Base-by-base conservation (phyloP, 2,329 filamentous ascomycete genomes). In the Epichloe baconii region DNA sequence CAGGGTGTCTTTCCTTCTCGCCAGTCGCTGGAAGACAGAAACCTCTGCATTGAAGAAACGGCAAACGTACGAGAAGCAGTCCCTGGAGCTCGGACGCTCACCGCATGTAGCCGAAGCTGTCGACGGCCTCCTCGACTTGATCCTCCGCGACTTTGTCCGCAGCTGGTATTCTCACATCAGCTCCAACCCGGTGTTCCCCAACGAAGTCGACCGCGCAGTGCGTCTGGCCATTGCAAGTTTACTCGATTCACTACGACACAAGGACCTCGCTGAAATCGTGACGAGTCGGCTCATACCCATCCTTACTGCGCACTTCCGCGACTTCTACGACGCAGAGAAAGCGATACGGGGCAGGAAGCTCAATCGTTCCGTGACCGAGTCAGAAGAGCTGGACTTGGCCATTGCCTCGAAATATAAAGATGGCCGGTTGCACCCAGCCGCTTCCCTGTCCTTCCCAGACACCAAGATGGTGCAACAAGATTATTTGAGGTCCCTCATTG, bases 361-460 rank as follows among this genome's bases (percentile, higher is more conserved):
- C 52, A 93, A 89, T 59, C 82, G 88, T 49, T 89, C 85, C 57
- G 83, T 98, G 51, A 97, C 94, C 3, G 93, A 98, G 69, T 95
- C 90, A 1, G 91, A 96, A 63, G 93, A 98, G 74, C 73, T 98
- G 60, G 90, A 97, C 66, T 74, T 95, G 57, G 93, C 93, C 2
- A 95, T 98, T 66, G 93, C 93, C n/a, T 84, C 80, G 41, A 96
- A 95, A 68, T 98, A 93, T 67, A 84, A 79, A 50, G 85, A 94
- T 64, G 91, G 91, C 26, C 88, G 85, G 56, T 73, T 98, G 53
- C 94, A 98, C 64, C 78, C 87, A 4, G 93, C 93, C 5, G 90
- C 87, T 5, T 86, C 84, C 14, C 70, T 95, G 59, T 81, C 86
- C 35, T 89, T 88, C 61, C 85, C 88, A 1, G 90, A 96, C 61